Conservation (phyloP, 2,329 filamentous ascomycete species). For the Albophoma yamanashiensis region DNA sequence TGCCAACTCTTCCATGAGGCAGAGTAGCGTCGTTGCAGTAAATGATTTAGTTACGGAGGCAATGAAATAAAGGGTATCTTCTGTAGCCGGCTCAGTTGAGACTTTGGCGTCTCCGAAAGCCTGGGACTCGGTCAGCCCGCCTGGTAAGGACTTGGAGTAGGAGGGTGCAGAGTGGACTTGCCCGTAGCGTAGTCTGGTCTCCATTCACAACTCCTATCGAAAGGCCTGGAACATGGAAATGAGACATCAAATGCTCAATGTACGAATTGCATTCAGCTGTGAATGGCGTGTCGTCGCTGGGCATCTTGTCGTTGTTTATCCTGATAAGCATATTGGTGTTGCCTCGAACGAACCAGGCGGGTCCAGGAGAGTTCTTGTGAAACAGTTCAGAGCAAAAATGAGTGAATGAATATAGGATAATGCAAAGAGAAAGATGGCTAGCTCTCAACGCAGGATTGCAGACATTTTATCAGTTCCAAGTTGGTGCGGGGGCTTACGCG, state of each 20-base stretch:
- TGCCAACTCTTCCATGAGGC: neutral
- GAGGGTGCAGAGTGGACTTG: neutral
- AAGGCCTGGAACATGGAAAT: neutral
- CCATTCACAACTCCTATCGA: neutral
- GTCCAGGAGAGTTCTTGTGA: no score
- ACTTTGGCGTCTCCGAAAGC: neutral
- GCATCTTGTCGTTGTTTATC: neutral
- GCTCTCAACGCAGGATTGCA: neutral
- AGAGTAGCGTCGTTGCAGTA: neutral
- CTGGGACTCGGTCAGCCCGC: neutral
- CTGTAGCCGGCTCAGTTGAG: neutral
- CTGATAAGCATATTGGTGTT: neutral
- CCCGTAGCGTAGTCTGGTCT: neutral
- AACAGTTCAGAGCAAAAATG: no score
- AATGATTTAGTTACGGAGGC: neutral
- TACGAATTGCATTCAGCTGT: neutral
- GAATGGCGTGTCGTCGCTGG: neutral
- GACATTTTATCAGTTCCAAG: neutral
- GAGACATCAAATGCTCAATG: neutral
- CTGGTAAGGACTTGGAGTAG: neutral
- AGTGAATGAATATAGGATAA: no score
- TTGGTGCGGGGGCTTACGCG: neutral
- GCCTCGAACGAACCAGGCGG: no score
- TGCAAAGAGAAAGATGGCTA: no score
- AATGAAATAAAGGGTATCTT: neutral